Base-by-base conservation (phyloP, 202 grass and related monocot genomes). In the Sporobolus alterniflorus region DNA sequence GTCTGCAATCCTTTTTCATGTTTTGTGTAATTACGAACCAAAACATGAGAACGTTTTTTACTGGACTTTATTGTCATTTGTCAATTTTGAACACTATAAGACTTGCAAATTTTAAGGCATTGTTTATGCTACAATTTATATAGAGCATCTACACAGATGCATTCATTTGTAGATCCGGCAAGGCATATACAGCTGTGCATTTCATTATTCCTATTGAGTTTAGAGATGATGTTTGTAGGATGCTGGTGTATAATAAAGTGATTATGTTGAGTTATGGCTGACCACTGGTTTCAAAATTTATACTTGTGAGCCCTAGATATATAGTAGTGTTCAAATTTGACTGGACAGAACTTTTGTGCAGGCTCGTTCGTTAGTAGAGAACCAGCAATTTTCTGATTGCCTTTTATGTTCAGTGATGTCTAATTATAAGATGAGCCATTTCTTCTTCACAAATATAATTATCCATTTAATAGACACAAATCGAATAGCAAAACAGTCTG, bases 161-260 rank as follows among this genome's bases (percentile, higher is more conserved):
- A 73, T 64, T 86, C 13, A 51, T 79, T 75, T 65, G 28, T 80
- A 10, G 31, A 48, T 71, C 65, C 66, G 64, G 44, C 64, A 71
- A 75, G 54, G 31, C 57, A 31, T 62, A 16, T 14, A 26, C 16
- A 25, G 24, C 62, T 55, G 55, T 62, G 43, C 55, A 85, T 30
- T 54, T 62, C 41, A 69, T 56, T 47, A 14, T 70, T 51, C 30
- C 47, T 61, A 56, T 25, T 10, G 73, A 73, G 18, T 69, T 60
- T 11, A 41, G 71, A 48, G n/a, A 55, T 21, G 40, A 13, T 73
- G 41, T 29, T 30, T 7, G 13, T 3, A 30, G 66, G 49, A 60
- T 21, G 56, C 51, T 79, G 42, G 17, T 64, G 5, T 62, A 62
- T 29, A 17, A 17, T 29, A 17, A 17, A 60, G 52, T 62, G 12